A percentile compares a stretch with the other conserved stretches of the same genome.
phyloP scores from a whole-genome alignment of 2,329 filamentous ascomycete species.

The Aspergillus unguis region DNA sequence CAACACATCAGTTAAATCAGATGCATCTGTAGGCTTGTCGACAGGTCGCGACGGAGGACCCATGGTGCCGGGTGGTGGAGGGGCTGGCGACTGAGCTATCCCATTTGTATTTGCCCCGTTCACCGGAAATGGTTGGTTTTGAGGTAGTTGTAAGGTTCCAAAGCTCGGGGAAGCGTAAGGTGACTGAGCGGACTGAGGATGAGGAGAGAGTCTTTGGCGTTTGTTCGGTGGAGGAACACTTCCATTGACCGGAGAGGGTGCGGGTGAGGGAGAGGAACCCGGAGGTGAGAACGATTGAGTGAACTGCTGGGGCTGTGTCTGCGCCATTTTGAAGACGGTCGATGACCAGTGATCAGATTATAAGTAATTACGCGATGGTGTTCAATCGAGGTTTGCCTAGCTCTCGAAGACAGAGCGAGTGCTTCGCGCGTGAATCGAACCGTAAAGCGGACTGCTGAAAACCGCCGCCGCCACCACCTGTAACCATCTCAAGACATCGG shows the following conservation, averaged over 20 bases:
- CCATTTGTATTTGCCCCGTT: conserved; percentile 50
- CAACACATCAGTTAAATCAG: conserved; percentile 80
- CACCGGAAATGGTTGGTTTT: conserved; percentile 27
- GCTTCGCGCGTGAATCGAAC: conserved; percentile 30
- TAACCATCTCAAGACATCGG: conserved; percentile 37
- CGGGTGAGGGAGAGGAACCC: conserved; percentile 60
- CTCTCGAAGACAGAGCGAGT: conserved; percentile 19
- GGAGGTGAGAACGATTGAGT: conserved; percentile 61
- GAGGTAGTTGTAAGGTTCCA: conserved; percentile 46
- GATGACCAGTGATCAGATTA: conserved; percentile 1
- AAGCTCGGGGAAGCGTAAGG: conserved; percentile 63
- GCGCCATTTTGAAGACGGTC: conserved; percentile 49
- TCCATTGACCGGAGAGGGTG: conserved; percentile 48
- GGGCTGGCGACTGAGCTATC: conserved; percentile 46
- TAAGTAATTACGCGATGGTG: conserved; percentile 11
- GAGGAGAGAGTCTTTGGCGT: conserved; percentile 67
- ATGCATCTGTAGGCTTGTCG: conserved; percentile 51
- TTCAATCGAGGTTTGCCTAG: conserved; percentile 23
- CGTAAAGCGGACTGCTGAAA: conserved; percentile 39
- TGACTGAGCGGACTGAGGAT: conserved; percentile 56
- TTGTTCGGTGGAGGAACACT: conserved; percentile 68
- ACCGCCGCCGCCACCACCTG: conserved; percentile 33
- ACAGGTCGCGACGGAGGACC: conserved; percentile 60
- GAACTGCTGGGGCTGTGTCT: conserved; percentile 55
- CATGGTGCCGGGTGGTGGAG: conserved; percentile 52